Evolutionary conservation across 129 eudicot species (phyloP), one percentile per base, ranked within the genome.

Genomic region (Mikania micrantha): DNA sequence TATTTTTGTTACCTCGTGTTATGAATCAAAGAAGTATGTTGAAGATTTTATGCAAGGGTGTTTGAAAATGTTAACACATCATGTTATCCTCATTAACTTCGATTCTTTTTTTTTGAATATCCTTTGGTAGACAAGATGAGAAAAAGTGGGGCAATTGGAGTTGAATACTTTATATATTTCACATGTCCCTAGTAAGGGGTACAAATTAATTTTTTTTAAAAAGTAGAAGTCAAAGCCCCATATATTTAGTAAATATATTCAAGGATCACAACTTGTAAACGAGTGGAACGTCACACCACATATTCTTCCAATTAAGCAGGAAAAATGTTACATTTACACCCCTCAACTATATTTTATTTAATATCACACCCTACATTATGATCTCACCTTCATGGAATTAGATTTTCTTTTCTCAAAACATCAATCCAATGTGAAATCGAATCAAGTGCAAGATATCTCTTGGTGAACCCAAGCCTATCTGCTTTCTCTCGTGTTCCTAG

Each of bases 371-470:
- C 70, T 69, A 65, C 13, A 19, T 44, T 70, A 16, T 31, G 3
- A 34, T 9, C 40, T 5, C 36, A 36, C 9, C 17, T 77, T 84
- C 66, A 85, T 28, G 96, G 98, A 49, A 91, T 91, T 8, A 88
- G 66, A 62, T 74, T 91, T 57, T 88, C 91, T 9, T 77, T 67
- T 76, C 88, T 85, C 98, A 88, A 88, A 38, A 70, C 76, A 56
- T 91, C 98, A 25, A 91, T 74, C 95, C 90, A 91, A 62, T 91
- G 73, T 38, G 75, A 62, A 31, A 91, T 82, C 0, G 98, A 91
- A 71, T 91, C 96, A 66, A 84, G 83, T 7, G 86, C 86, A 44
- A 73, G 60, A 22, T 79, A 91, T 68, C 73, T 82, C 29, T 24
- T 73, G 17, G 75, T 80, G 67, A 85, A 83, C 60, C 98, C 98